Base-by-base conservation (phyloP, 495 filamentous ascomycete genomes). In the Monascus purpureus region DNA sequence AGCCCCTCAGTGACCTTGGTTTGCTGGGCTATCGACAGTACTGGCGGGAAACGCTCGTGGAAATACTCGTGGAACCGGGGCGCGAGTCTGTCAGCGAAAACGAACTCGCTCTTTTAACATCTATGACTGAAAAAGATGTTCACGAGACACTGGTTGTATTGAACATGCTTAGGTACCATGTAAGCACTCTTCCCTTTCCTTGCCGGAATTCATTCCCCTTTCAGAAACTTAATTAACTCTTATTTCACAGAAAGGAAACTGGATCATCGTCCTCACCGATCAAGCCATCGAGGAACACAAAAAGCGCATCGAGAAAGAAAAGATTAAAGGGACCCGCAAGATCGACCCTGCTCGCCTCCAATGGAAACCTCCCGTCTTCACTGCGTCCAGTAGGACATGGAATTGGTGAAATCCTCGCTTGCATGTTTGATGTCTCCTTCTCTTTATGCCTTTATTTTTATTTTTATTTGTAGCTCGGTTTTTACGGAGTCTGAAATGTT, bases 311-410 rank as follows among this genome's bases (percentile, higher is more conserved):
- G 72, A 82, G 40, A 76, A 84, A 46, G 85, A 93, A 48, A 81
- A 73, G 47, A 49, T 71, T 36, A 85, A 79, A 61, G 59, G 70
- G 14, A 81, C 83, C 45, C 81, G 81, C 31, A 63, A 62, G 33
- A 85, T 96, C 35, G 78, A 90, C 29, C 69, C 83, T 2, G 70
- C 77, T 3, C 67, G 71, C 41, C 70, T 97, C 26, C 75, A 80
- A 50, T 97, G 90, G 90, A 95, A 92, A 55, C 92, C 90, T 3
- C 90, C 90, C 1, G 82, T 94, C 4, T 94, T 96, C 48, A 85
- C 80, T 22, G 87, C 88, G 3, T 77, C 77, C 14, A 77, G 69
- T 32, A 65, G 90, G 42, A 96, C 88, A 16, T 97, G 90, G 90
- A 93, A 86, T 42, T 97, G 90, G 90, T 97, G 32, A 52, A 23